Evolutionary conservation across 768 basidiomycete species (phyloP).

Genomic region (Lactarius pseudohatsudake): DNA sequence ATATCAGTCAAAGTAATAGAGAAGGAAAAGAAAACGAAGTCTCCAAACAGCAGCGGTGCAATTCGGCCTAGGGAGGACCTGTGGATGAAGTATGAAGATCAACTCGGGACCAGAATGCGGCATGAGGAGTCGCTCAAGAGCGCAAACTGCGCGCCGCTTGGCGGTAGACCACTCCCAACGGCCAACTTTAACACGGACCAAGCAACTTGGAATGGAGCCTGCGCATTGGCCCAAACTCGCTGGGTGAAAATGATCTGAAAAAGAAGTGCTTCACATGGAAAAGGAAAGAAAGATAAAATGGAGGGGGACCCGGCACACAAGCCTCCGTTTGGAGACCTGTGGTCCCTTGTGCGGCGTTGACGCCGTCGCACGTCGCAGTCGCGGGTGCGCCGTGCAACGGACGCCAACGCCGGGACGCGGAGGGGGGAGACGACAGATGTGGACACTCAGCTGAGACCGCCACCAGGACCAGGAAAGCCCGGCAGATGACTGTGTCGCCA

Average conservation of each 20-base stretch:
- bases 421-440: slow-evolving; percentile 2
- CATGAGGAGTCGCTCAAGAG: neutral
- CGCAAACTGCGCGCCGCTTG: neutral
- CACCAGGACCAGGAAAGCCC: neutral
- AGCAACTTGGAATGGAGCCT: neutral
- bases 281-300: neutral
- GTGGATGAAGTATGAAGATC: neutral
- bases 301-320: slow-evolving; percentile 11
- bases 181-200: neutral
- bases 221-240: neutral
- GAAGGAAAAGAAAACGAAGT: neutral
- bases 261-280: slow-evolving; percentile 16
- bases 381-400: slow-evolving; percentile 17
- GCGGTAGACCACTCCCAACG: neutral
- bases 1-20: neutral
- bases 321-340: slow-evolving; percentile 13
- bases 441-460: slow-evolving; percentile 20
- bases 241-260: slow-evolving; percentile 9
- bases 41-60: neutral
- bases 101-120: neutral
- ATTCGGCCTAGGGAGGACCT: neutral
- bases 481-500: neutral
- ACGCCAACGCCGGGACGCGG: slow-evolving; percentile 19
- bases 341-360: slow-evolving; percentile 11
- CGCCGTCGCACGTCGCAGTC: slow-evolving; percentile 23